Evolutionary conservation across 768 basidiomycete species (phyloP).

Genomic region (Naematelia encephala): DNA sequence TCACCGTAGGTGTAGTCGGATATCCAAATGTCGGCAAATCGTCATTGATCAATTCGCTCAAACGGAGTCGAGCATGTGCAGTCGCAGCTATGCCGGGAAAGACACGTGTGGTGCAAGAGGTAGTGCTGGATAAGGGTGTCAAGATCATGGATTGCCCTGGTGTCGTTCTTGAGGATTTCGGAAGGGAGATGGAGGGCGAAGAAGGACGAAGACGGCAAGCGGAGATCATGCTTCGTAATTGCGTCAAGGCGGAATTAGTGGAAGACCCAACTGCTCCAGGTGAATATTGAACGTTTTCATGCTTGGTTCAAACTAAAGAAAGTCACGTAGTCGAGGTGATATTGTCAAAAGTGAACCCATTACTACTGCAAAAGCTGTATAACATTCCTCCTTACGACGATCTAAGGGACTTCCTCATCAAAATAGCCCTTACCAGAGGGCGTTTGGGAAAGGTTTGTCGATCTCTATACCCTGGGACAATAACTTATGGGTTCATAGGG

Average conservation of each 20-base stretch:
- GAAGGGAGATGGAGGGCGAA: conserved; percentile 52
- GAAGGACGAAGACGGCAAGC: conserved; percentile 54
- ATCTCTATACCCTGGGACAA: background rate
- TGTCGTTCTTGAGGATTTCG: conserved; percentile 87
- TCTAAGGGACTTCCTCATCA: conserved; percentile 80
- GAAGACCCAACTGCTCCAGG: conserved; percentile 87
- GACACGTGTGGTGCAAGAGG: conserved; percentile 83
- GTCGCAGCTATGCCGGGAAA: conserved; percentile 94
- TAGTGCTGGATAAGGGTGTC: conserved; percentile 88
- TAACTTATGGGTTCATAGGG: conserved; percentile 56
- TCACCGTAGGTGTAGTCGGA: conserved; percentile 52
- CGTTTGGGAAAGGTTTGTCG: conserved; percentile 69
- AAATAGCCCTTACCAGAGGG: conserved; percentile 78
- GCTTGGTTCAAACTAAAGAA: background rate
- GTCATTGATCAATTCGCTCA: conserved; percentile 52
- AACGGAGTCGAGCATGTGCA: conserved; percentile 59
- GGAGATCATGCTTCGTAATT: conserved; percentile 75
- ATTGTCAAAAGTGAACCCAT: conserved; percentile 64
- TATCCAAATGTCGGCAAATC: conserved; percentile 53
- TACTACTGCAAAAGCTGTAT: conserved; percentile 79
- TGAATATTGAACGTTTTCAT: conserved; percentile 50
- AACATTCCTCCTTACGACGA: conserved; percentile 69
- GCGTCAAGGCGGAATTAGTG: conserved; percentile 83
- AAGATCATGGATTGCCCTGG: conserved; percentile 93
- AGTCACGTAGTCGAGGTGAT: conserved; percentile 74